Evolutionary conservation across 495 filamentous ascomycete species (phyloP), one percentile per base, ranked within the genome.

Genomic region (Penicillium antarcticum): DNA sequence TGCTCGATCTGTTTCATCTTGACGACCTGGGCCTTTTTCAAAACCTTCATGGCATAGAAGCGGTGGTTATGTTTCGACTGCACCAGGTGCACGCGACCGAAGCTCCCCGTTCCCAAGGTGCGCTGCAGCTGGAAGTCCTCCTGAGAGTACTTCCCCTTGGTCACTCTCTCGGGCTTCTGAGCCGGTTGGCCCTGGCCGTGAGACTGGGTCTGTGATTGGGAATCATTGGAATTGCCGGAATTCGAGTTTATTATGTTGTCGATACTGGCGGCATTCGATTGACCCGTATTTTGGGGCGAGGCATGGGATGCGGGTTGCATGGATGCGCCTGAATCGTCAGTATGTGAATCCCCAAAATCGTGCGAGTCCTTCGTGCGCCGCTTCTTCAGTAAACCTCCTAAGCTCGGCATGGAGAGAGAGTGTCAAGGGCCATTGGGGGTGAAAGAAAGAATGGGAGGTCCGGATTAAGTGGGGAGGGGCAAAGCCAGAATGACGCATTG

Each of bases 1-100:
- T 98, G 94, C 66, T 97, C 95, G 41, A 98, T 88, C 69, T 98
- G 95, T 77, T 97, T 97, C 94, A 97, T 97, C 79, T 95, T 97
- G 56, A 97, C 91, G 36, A 98, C 94, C 70, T 98, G 95, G 43
- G 84, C 86, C 80, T 98, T 98, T 73, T 97, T 97, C 70, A 98
- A 70, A 36, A 97, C 95, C 71, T 98, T 98, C 68, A 98, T 84
- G 12, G 94, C 94, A 74, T 98, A 98, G 78, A 91, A 97, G 40
- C 94, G 85, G 70, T 92, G 86, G 70, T 97, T 98, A 72, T 98
- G 95, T 61, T 87, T 91, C 23, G 91, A 96, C 70, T 97, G 92
- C 41, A 97, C 94, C 24, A 97, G 75, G 61, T 97, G 95, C 21
- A 98, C 94, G 37, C 95, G 80, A 13, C 94, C 94, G 73, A 98